Base-by-base conservation (phyloP, 1,139 yeast species). In the Blastobotrys buckinghamii region DNA sequence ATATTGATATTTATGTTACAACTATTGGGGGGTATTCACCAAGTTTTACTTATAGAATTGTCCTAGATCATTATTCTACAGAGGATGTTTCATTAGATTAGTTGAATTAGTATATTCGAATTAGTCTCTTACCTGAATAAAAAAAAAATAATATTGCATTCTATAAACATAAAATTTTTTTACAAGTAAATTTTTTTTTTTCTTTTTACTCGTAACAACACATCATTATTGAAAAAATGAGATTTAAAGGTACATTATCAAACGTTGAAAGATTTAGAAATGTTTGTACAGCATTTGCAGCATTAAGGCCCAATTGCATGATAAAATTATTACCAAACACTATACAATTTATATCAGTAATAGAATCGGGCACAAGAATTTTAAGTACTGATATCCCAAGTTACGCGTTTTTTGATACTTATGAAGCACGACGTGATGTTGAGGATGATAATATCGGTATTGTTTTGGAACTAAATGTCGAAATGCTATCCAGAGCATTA, bases 1-100 rank as follows among this genome's bases (percentile, higher is more conserved):
- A 87, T 62, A 86, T 94, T 56, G 97, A 92, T 67, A 87, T 94
- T 56, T 89, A 84, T 67, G 87, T 92, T 60, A 90, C 98, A 17
- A 92, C 94, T 64, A 78, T 89, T 71, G 98, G 98, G 42, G 97
- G 97, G 27, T 90, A 86, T 65, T 87, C 97, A 24, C 98, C 98
- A 44, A 88, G 95, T 57, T 94, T 92, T 69, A 84, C 92, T 48
- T 94, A 94, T 69, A 82, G 98, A 70, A 84, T 92, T 53, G 96
- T 92, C 39, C 78, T 90, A 72, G 99, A 94, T 68, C 89, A 90
- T 68, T 94, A 94, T 70, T 84, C 84, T 66, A 80, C 83, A 45
- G 90, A 85, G 60, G 97, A 90, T 45, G 56, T 55, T 15, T 39
- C 44, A 26, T 42, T 46, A 24, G 39, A 42, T 8, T 36, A 41